phyloP scores from a whole-genome alignment of 148 eudicot genomes.

The Spergularia bocconei region DNA sequence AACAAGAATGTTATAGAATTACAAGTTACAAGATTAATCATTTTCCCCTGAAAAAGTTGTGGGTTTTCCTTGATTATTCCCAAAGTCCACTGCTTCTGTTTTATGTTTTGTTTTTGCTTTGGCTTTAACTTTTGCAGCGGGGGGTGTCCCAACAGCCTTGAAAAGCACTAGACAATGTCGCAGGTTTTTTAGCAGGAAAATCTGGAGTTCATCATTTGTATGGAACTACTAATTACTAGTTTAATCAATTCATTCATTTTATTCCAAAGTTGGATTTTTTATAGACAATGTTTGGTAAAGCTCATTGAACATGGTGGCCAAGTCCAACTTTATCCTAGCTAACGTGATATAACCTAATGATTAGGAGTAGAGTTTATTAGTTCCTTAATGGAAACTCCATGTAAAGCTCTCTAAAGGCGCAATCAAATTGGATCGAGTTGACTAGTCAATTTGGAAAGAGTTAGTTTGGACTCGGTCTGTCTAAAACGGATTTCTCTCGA shows the following conservation, averaged over 20 bases:
- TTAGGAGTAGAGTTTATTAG: too few species aligned
- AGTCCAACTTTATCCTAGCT: not conserved
- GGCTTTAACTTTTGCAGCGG: conserved; percentile 29
- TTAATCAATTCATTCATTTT: not conserved
- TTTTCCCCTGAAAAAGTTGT: conserved; percentile 35
- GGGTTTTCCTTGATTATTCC: conserved; percentile 38
- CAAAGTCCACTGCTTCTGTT: conserved; percentile 27
- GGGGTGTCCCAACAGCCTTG: conserved; percentile 31
- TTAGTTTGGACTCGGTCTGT: too few species aligned
- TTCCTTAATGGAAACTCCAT: too few species aligned
- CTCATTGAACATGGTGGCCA: conserved; percentile 1
- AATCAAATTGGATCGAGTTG: too few species aligned
- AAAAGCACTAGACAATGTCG: conserved; percentile 38
- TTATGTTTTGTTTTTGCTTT: conserved; percentile 24
- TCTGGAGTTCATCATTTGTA: conserved; percentile 16
- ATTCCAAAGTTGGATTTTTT: not conserved
- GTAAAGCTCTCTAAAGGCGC: too few species aligned
- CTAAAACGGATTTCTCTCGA: too few species aligned
- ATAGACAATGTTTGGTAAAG: conserved; percentile 10
- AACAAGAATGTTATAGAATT: conserved; percentile 9
- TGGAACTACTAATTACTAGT: not conserved
- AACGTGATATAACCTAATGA: too few species aligned
- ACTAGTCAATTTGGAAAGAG: too few species aligned
- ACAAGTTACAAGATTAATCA: conserved; percentile 28
- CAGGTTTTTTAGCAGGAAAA: conserved; percentile 31